phyloP scores from a whole-genome alignment of 163 green algal species.

The Scenedesmus sp. region DNA sequence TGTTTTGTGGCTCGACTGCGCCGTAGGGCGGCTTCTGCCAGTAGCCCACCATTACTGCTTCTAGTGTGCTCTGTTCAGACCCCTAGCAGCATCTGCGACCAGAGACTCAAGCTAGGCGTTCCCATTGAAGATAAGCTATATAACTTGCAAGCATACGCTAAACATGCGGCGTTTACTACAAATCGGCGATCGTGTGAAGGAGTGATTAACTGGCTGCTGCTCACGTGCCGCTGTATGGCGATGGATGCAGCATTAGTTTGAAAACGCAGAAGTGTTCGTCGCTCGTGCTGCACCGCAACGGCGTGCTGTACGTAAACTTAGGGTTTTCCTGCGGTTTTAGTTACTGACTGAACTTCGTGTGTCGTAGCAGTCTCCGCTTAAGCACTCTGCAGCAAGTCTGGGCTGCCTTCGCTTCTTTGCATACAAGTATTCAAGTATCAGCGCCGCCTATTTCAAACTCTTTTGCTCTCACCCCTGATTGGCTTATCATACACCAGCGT shows the following conservation, averaged over 20 bases:
- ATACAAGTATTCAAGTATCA: too few relatives aligned
- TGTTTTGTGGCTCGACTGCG: not conserved
- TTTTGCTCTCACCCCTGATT: not conserved
- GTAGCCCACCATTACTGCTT: not conserved
- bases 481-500: not conserved
- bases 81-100: not conserved
- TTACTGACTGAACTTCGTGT: not conserved
- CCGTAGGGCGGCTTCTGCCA: not conserved
- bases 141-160: not conserved
- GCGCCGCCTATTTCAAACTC: not conserved
- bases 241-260: not conserved
- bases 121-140: not conserved
- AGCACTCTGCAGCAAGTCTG: not conserved
- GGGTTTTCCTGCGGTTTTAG: not conserved
- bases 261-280: not conserved
- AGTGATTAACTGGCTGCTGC: not conserved
- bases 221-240: not conserved
- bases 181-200: not conserved
- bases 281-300: not conserved
- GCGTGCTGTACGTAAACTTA: not conserved
- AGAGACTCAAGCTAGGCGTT: not conserved
- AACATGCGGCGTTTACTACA: not conserved
- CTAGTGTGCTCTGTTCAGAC: not conserved
- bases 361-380: not conserved
- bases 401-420: too few relatives aligned